Evolutionary conservation across 805 yeast genomes (phyloP).

Genomic region (Brettanomyces sp.): DNA sequence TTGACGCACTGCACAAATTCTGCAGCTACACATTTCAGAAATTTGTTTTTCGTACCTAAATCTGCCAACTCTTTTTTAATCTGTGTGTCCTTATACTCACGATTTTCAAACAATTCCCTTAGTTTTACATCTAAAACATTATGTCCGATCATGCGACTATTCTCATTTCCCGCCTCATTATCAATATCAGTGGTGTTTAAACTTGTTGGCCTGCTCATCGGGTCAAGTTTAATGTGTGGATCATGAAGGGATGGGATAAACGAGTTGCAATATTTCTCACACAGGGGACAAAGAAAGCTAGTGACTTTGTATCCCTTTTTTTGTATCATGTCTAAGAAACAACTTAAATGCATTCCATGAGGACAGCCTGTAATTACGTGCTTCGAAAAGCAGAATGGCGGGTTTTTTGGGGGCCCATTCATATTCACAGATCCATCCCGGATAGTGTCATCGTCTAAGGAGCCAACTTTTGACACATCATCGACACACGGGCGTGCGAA

Average conservation of each 20-base stretch:
- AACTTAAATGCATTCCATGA: slow-evolving; percentile 42
- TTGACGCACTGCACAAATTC: too few relatives aligned
- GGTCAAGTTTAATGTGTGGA: slow-evolving; percentile 17
- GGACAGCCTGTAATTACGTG: slow-evolving; percentile 37
- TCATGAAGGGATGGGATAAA: slow-evolving; percentile 35
- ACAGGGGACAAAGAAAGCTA: slow-evolving; percentile 39
- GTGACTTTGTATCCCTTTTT: slow-evolving; percentile 10
- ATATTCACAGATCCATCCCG: neutral
- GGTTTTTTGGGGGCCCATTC: neutral
- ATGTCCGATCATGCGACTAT: slow-evolving; percentile 20
- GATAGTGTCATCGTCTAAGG: too few relatives aligned
- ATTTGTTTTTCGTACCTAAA: too few relatives aligned
- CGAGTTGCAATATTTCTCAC: slow-evolving; percentile 34
- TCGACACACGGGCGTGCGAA: too few relatives aligned
- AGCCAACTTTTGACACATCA: too few relatives aligned
- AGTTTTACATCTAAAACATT: slow-evolving; percentile 7
- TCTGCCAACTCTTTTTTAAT: too few relatives aligned
- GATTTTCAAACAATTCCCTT: too few relatives aligned
- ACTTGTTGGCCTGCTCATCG: slow-evolving; percentile 9
- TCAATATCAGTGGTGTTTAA: slow-evolving; percentile 16
- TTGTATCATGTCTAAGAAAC: slow-evolving; percentile 28
- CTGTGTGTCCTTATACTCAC: too few relatives aligned
- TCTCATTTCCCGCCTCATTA: slow-evolving; percentile 19
- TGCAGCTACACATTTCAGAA: too few relatives aligned
- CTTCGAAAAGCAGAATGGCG: slow-evolving; percentile 14